These are phyloP conservation scores for Sugiyamaella neomexicana DNA, from an alignment of 1,139 yeast genomes.

Conservation along the genomic window DNA sequence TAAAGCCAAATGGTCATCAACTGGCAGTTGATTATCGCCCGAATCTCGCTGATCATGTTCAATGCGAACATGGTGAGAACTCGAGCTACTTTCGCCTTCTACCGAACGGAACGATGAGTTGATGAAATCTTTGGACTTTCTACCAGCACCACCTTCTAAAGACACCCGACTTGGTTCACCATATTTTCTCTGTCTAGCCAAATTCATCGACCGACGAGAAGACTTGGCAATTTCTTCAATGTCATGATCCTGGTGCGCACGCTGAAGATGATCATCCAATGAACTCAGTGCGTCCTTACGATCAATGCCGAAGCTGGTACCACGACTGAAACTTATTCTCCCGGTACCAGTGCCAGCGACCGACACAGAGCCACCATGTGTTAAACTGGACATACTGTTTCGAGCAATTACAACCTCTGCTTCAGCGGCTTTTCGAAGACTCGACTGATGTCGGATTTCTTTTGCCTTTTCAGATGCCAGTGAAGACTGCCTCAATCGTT, in stretches of 20 bases:
- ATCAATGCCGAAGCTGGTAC: conserved; percentile 34
- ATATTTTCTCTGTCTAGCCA: conserved; percentile 54
- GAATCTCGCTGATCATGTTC: conserved; percentile 21
- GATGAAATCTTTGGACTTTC: conserved; percentile 7
- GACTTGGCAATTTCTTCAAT: conserved; percentile 58
- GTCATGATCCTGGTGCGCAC: conserved; percentile 51
- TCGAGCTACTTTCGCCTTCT: conserved; percentile 14
- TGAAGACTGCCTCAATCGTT: conserved; percentile 57
- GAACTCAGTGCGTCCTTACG: conserved; percentile 34
- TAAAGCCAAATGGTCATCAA: conserved; percentile 61
- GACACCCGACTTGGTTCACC: conserved; percentile 44
- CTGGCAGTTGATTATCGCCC: conserved; percentile 36
- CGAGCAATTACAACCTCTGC: conserved; percentile 65
- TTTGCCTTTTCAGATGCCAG: conserved; percentile 62
- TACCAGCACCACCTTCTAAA: conserved; percentile 21
- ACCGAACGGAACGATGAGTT: conserved; percentile 10
- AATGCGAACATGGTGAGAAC: conserved; percentile 10
- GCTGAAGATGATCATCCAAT: conserved; percentile 59
- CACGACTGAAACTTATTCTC: conserved; percentile 25
- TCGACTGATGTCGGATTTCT: conserved; percentile 61
- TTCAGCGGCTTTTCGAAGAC: conserved; percentile 70
- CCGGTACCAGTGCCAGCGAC: not conserved
- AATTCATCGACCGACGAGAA: conserved; percentile 63
- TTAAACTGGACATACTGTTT: conserved; percentile 38
- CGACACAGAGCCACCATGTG: not conserved